These are phyloP conservation scores for Aulographum hederae DNA, from an alignment of 2,329 filamentous ascomycete species.

Conservation along the genomic window DNA sequence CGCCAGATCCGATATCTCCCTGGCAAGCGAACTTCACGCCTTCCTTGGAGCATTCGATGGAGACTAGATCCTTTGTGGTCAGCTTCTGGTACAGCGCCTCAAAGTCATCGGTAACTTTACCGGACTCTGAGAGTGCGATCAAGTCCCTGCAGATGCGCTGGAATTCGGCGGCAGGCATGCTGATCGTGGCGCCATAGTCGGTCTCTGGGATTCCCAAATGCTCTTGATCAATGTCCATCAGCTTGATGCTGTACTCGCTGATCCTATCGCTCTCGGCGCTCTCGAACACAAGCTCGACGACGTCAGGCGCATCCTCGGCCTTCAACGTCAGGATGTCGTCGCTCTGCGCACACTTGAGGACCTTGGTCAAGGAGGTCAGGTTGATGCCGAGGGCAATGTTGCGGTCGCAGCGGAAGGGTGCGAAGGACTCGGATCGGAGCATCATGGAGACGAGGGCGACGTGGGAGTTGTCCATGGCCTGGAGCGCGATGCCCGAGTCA, in stretches of 20 bases:
- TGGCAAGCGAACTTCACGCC: constrained; percentile 87
- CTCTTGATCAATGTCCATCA: constrained; percentile 99
- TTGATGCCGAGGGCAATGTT: constrained; percentile 98
- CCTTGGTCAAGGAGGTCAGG: constrained; percentile 89
- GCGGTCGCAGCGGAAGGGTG: constrained; percentile 91
- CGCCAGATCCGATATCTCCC: constrained; percentile 90
- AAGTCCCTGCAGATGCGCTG: constrained; percentile 89
- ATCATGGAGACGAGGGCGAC: constrained; percentile 98
- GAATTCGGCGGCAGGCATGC: constrained; percentile 80
- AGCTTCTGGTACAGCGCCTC: not conserved
- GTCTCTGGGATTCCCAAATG: constrained; percentile 97
- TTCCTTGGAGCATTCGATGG: constrained; percentile 92
- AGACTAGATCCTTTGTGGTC: constrained; percentile 38
- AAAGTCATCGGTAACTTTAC: constrained; percentile 31
- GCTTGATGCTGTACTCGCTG: constrained; percentile 98
- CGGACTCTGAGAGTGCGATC: constrained; percentile 83
- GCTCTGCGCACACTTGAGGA: constrained; percentile 82
- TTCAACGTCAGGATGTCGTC: constrained; percentile 93
- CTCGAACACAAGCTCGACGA: constrained; percentile 91
- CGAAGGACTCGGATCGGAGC: constrained; percentile 89
- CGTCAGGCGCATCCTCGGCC: constrained; percentile 91
- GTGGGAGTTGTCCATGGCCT: constrained; percentile 99
- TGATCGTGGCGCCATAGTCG: constrained; percentile 86
- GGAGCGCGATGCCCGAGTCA: constrained; percentile 93
- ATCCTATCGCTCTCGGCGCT: constrained; percentile 72